Percentiles rank a stretch among this genome's conserved stretches.
Evolutionary conservation across 169 alveolate genomes (phyloP).

Genomic region (Fabrea salina): DNA sequence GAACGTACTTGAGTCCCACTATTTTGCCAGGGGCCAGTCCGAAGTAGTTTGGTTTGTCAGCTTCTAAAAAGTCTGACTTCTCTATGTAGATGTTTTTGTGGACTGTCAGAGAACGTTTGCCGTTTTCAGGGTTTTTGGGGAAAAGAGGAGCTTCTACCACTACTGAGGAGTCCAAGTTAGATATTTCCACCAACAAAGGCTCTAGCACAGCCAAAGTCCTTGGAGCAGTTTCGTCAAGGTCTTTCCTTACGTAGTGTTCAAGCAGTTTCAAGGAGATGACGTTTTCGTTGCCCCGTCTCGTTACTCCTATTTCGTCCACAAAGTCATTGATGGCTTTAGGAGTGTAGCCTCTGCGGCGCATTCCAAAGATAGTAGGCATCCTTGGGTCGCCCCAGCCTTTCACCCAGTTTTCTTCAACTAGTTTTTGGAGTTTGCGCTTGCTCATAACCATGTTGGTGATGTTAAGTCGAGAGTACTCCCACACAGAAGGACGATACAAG

Average conservation of each 20-base stretch:
- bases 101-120: neutral
- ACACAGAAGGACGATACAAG: constrained; percentile 83
- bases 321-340: constrained; percentile 88
- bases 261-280: constrained; percentile 89
- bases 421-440: constrained; percentile 93
- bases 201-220: constrained; percentile 85
- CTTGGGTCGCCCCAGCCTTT: constrained; percentile 99
- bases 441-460: constrained; percentile 94
- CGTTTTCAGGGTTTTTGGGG: constrained; percentile 53
- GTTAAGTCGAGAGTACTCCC: constrained; percentile 98
- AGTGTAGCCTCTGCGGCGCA: constrained; percentile 96
- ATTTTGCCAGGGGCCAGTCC: constrained; percentile 76
- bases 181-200: constrained; percentile 78
- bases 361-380: constrained; percentile 96
- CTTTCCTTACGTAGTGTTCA: constrained; percentile 92
- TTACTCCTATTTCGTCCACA: constrained; percentile 93
- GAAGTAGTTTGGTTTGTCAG: constrained; percentile 53
- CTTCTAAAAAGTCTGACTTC: constrained; percentile 65
- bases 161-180: constrained; percentile 54
- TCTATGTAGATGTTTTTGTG: constrained; percentile 30
- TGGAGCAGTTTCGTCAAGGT: constrained; percentile 77
- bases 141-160: constrained; percentile 44
- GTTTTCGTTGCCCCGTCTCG: constrained; percentile 93
- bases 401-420: constrained; percentile 90
- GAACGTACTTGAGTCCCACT: constrained; percentile 77